Evolutionary conservation across 768 basidiomycete species (phyloP).

Genomic region (Xerocomellus chrysenteron): DNA sequence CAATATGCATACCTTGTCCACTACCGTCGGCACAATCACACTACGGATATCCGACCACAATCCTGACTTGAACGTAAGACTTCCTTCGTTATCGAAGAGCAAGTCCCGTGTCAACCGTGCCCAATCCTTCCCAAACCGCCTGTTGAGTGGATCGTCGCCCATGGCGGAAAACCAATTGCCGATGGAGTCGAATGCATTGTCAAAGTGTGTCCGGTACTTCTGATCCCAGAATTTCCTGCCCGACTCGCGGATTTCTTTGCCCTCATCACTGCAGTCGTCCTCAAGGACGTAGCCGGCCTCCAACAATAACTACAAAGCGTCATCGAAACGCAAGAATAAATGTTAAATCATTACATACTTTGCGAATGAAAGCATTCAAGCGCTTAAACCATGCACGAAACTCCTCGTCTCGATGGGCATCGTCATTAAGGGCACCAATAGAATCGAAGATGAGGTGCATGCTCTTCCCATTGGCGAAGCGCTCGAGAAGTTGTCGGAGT

Average conservation of each 20-base stretch:
- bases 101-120: slow-evolving; percentile 77
- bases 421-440: slow-evolving; percentile 67
- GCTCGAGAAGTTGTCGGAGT: slow-evolving; percentile 81
- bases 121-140: slow-evolving; percentile 81
- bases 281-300: slow-evolving; percentile 87
- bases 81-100: slow-evolving; percentile 75
- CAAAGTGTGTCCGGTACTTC: slow-evolving; percentile 75
- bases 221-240: slow-evolving; percentile 78
- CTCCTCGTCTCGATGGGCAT: slow-evolving; percentile 71
- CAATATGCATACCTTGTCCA: slow-evolving; percentile 56
- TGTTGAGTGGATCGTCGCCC: slow-evolving; percentile 82
- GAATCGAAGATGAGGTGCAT: slow-evolving; percentile 71
- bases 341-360: slow-evolving; percentile 37
- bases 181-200: slow-evolving; percentile 69
- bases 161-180: slow-evolving; percentile 82
- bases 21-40: slow-evolving; percentile 77
- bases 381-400: slow-evolving; percentile 71
- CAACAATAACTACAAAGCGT: slow-evolving; percentile 53
- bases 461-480: slow-evolving; percentile 77
- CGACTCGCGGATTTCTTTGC: slow-evolving; percentile 57
- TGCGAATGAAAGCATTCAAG: slow-evolving; percentile 64
- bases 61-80: slow-evolving; percentile 82
- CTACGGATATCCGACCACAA: slow-evolving; percentile 87
- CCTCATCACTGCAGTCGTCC: slow-evolving; percentile 68
- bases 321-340: neutral